Evolutionary conservation across 805 yeast genomes (phyloP).

Genomic region (Pichia kluyveri): DNA sequence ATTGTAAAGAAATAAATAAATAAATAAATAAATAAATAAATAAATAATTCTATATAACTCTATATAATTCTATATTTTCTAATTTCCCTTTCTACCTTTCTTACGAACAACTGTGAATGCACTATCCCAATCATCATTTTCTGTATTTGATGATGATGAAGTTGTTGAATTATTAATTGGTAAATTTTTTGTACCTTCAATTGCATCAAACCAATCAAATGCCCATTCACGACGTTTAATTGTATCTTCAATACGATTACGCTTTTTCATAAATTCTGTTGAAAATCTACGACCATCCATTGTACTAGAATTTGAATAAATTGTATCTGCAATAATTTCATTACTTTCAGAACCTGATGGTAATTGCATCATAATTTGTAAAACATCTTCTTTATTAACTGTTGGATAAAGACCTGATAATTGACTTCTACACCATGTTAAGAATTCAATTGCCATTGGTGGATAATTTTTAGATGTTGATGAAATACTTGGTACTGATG

Average conservation of each 20-base stretch:
- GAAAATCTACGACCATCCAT: conserved; percentile 96
- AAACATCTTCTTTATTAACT: conserved; percentile 68
- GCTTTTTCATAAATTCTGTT: conserved; percentile 73
- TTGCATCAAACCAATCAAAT: conserved; percentile 66
- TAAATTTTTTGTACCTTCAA: conserved; percentile 12
- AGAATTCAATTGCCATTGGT: conserved; percentile 46
- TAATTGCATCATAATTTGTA: conserved; percentile 70
- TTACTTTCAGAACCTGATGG: conserved; percentile 69
- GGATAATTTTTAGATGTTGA: conserved; percentile 19
- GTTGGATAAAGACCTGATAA: conserved; percentile 62
- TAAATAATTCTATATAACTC: background rate
- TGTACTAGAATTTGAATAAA: conserved; percentile 77
- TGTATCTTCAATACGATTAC: conserved; percentile 57
- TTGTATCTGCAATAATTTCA: conserved; percentile 86
- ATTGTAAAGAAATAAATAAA: background rate
- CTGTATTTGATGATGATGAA: conserved; percentile 2
- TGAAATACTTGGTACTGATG: conserved; percentile 22
- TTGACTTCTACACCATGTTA: conserved; percentile 64
- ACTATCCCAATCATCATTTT: conserved; percentile 45
- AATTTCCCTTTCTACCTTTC: conserved; percentile 30
- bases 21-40: too few species aligned
- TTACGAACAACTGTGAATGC: conserved; percentile 49
- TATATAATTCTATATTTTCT: background rate
- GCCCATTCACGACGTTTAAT: conserved; percentile 34
- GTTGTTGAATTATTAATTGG: background rate